phyloP scores from a whole-genome alignment of 495 filamentous ascomycete species.

The Xylaria nigripes region DNA sequence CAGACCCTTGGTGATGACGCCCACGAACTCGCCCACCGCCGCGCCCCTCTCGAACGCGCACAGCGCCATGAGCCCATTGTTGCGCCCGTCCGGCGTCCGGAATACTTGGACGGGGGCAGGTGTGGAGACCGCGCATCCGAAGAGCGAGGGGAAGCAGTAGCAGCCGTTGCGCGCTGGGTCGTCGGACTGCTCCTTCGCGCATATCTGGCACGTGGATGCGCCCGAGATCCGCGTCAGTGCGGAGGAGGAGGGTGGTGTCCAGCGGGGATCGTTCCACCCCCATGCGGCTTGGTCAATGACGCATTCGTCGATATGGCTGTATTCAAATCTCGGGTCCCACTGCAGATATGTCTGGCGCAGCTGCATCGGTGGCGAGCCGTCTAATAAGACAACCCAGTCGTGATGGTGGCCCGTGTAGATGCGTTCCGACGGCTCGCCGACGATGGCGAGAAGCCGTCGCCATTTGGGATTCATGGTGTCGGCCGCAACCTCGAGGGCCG shows the following conservation, averaged over 20 bases:
- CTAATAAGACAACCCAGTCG: conserved; percentile 17
- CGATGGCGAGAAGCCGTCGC: conserved; percentile 20
- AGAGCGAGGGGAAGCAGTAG: conserved; percentile 21
- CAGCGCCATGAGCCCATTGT: conserved; percentile 21
- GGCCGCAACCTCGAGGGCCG: conserved; percentile 27
- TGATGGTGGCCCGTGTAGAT: conserved; percentile 25
- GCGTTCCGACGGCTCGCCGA: conserved; percentile 4
- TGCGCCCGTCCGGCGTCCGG: conserved; percentile 22
- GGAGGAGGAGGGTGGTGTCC: neutral
- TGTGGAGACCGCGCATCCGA: conserved; percentile 9
- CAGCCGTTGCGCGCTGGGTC: conserved; percentile 20
- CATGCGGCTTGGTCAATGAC: conserved; percentile 21
- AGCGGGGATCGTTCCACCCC: conserved; percentile 24
- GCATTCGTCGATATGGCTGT: conserved; percentile 20
- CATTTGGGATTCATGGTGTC: conserved; percentile 30
- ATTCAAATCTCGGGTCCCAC: conserved; percentile 17
- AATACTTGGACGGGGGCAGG: conserved; percentile 22
- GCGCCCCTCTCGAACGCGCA: conserved; percentile 19
- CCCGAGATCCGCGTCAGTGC: neutral
- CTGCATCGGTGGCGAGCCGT: conserved; percentile 16
- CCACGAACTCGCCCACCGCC: conserved; percentile 28
- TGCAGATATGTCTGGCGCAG: conserved; percentile 23
- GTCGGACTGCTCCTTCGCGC: conserved; percentile 21
- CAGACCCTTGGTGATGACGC: conserved; percentile 23
- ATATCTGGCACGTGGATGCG: conserved; percentile 16